Base-by-base conservation (phyloP, 2,329 filamentous ascomycete species). In the Aspergillus sojae region DNA sequence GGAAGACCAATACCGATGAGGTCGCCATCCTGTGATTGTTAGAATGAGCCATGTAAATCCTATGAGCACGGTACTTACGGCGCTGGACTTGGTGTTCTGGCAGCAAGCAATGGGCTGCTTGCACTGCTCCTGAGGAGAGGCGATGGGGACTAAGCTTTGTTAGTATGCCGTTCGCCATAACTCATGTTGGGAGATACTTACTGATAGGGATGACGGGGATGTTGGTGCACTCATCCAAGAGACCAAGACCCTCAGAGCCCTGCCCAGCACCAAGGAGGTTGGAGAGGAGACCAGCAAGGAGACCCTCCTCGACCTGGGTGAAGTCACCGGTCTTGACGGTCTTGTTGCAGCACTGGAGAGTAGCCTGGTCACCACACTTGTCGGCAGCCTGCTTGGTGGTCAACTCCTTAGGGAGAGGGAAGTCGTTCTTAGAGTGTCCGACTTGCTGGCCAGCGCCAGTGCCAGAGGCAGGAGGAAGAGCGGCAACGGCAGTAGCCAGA, bases 211-310 rank as follows among this genome's bases (percentile, higher is more conserved):
- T 36, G 48, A 71, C 68, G 46, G 39, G 39, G 19, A 80, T 72
- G 73, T 78, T 78, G 71, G 76, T 77, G 77, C 78, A 80, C 73
- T 78, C 72, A 67, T 79, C 70, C 70, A 79, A 79, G 66, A 80
- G 72, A 72, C 74, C 76, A 32, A 79, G 66, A 65, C 76, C 73
- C 57, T 74, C 63, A 41, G 75, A 61, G 60, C 74, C 74, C 50
- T 76, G 73, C 58, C 75, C 74, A 63, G 67, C 65, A 64, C 75
- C 73, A 66, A 79, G 67, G 30, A 79, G 70, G 70, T 75, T 72
- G 67, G 65, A 65, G 61, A 79, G 74, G 39, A 71, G 66, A 66
- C 76, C 75, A 54, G 68, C 68, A 19, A 78, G 75, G 39, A 76
- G 66, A 61, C 76, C 77, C 23, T 68, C 67, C 63, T 70, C 69